These are phyloP conservation scores for Sporothrix luriei DNA, from an alignment of 2,329 filamentous ascomycete genomes.

Conservation along the genomic window DNA sequence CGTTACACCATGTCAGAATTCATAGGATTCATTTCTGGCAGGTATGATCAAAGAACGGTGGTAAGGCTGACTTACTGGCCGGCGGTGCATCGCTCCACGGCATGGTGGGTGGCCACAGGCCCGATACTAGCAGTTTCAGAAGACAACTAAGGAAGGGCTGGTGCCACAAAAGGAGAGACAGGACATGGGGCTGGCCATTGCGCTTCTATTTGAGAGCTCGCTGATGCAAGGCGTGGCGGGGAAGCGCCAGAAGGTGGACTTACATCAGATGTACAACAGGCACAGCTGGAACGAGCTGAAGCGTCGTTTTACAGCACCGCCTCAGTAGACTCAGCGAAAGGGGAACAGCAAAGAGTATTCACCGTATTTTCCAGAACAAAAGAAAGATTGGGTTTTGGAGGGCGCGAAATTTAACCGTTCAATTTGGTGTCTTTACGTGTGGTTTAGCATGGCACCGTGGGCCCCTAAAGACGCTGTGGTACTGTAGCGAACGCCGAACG, in stretches of 20 bases:
- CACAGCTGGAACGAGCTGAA: conserved; percentile 71
- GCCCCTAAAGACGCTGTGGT: too few species aligned
- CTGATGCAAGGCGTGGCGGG: conserved; percentile 72
- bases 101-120: conserved; percentile 68
- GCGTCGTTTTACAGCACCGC: conserved; percentile 19
- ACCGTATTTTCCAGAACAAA: too few species aligned
- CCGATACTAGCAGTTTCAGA: conserved; percentile 60
- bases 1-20: conserved; percentile 68
- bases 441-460: too few species aligned
- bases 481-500: too few species aligned
- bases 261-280: conserved; percentile 72
- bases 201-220: conserved; percentile 70
- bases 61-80: conserved; percentile 59
- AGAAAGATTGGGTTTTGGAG: too few species aligned
- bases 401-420: too few species aligned
- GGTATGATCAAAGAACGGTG: conserved; percentile 62
- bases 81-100: conserved; percentile 66
- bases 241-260: conserved; percentile 52
- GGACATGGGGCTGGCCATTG: conserved; percentile 63
- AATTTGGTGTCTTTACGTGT: too few species aligned
- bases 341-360: too few species aligned
- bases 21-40: conserved; percentile 61
- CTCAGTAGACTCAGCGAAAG: not conserved
- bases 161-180: conserved; percentile 56
- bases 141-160: conserved; percentile 57